phyloP scores from a whole-genome alignment of 257 asterid genomes.

The Nicotiana otophora region DNA sequence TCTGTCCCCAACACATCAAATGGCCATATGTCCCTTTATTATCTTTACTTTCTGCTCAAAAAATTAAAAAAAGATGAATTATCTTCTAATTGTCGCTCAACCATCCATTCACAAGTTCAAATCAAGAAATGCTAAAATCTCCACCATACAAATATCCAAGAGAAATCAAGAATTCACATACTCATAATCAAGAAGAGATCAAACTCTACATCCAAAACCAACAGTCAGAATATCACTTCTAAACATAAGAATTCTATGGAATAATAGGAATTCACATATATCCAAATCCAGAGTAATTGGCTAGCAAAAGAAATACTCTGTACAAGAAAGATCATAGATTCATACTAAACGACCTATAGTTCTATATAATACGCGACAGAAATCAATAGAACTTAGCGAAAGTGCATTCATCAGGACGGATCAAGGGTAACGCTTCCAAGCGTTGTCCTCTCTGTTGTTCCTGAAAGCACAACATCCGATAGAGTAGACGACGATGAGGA shows the following conservation, averaged over 20 bases:
- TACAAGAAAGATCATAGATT: background rate
- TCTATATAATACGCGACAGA: background rate
- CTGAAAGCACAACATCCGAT: conserved; percentile 83
- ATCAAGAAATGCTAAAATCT: too few relatives aligned
- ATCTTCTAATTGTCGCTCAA: too few relatives aligned
- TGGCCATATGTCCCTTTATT: too few relatives aligned
- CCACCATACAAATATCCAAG: too few relatives aligned
- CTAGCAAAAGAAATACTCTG: background rate
- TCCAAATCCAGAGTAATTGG: background rate
- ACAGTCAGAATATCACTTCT: background rate
- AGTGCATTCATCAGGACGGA: too few relatives aligned
- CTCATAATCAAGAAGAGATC: too few relatives aligned
- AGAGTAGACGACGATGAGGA: conserved; percentile 77
- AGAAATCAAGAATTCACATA: too few relatives aligned
- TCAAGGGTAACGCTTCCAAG: conserved; percentile 87
- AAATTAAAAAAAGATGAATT: too few relatives aligned
- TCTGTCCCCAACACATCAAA: too few relatives aligned
- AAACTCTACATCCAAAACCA: too few relatives aligned
- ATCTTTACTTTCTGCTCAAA: too few relatives aligned
- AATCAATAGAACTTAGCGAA: background rate
- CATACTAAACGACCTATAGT: background rate
- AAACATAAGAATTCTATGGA: background rate
- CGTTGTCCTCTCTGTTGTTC: conserved; percentile 68
- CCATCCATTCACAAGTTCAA: too few relatives aligned
- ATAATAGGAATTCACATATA: background rate